A percentile compares a stretch with the other conserved stretches of the same genome.
These are phyloP conservation scores for Cucurbitaria berberidis DNA, from an alignment of 2,329 filamentous ascomycete species.

Conservation along the genomic window DNA sequence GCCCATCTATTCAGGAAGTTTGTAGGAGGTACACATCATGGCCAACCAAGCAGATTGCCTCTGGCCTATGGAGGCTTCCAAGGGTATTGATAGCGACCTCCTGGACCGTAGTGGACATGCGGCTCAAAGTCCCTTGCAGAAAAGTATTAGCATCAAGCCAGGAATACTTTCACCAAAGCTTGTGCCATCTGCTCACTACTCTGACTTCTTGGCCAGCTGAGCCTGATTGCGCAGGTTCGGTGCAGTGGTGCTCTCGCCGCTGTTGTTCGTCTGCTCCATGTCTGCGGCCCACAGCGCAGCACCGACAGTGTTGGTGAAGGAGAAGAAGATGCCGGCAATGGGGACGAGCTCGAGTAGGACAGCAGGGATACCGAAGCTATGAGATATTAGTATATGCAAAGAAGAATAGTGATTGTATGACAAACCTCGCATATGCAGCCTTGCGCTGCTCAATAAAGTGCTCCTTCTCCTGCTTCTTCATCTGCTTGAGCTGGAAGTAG, in stretches of 20 bases:
- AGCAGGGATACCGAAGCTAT: constrained; percentile 72
- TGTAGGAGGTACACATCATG: no score
- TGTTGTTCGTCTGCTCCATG: constrained; percentile 61
- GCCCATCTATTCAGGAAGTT: no score
- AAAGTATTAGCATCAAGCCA: constrained; percentile 11
- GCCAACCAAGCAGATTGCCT: constrained; percentile 42
- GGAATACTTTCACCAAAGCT: background rate
- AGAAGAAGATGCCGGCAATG: constrained; percentile 79
- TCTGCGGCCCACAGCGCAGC: constrained; percentile 95
- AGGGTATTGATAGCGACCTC: constrained; percentile 36
- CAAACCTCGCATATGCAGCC: constrained; percentile 79
- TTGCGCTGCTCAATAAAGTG: constrained; percentile 73
- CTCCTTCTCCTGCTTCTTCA: constrained; percentile 68
- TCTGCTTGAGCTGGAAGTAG: constrained; percentile 92
- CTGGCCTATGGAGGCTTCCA: constrained; percentile 45
- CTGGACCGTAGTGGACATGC: constrained; percentile 14
- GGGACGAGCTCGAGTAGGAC: constrained; percentile 86
- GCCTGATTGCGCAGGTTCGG: constrained; percentile 46
- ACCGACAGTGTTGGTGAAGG: constrained; percentile 90
- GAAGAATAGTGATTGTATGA: background rate
- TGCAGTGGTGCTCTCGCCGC: constrained; percentile 37
- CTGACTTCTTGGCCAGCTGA: constrained; percentile 41
- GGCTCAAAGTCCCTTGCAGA: constrained; percentile 13
- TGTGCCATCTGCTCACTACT: constrained; percentile 38
- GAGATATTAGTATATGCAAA: constrained; percentile 3